phyloP scores from a whole-genome alignment of 768 basidiomycete genomes.

The Jaapia argillacea region DNA sequence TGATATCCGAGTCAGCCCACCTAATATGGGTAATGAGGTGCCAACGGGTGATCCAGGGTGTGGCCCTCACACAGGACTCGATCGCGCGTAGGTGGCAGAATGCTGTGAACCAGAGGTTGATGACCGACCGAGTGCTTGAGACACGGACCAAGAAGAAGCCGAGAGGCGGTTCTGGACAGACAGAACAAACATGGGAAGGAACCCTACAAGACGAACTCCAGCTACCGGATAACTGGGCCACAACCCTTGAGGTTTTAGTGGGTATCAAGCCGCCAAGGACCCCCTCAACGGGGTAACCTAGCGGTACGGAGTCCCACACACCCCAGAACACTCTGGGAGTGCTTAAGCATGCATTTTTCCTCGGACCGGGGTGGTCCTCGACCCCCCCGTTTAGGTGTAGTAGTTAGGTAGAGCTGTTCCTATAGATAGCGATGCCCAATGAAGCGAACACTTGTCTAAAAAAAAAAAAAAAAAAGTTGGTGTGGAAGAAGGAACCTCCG shows the following conservation, averaged over 20 bases:
- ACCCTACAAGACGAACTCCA: neutral
- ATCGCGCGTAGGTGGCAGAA: neutral
- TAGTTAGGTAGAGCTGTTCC: neutral
- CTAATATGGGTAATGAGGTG: conserved; percentile 22
- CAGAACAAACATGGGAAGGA: conserved; percentile 1
- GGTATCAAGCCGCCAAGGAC: neutral
- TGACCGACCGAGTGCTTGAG: neutral
- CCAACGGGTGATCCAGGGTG: conserved; percentile 12
- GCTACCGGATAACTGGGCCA: conserved; percentile 1
- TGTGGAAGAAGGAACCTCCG: no score
- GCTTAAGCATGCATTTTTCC: neutral
- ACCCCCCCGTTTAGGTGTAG: neutral
- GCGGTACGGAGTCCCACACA: neutral
- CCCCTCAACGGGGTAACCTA: neutral
- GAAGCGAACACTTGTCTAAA: neutral
- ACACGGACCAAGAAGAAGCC: neutral
- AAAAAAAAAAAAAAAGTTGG: conserved; percentile 1
- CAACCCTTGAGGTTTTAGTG: conserved; percentile 3
- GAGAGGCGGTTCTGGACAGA: neutral
- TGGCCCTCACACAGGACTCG: neutral
- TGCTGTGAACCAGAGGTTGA: neutral
- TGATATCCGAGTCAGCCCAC: conserved; percentile 19
- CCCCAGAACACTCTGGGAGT: neutral
- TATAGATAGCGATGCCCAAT: neutral
- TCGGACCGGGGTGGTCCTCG: neutral